These are phyloP conservation scores for Sporisorium exsertum DNA, from an alignment of 1,284 basidiomycete genomes.

Conservation along the genomic window DNA sequence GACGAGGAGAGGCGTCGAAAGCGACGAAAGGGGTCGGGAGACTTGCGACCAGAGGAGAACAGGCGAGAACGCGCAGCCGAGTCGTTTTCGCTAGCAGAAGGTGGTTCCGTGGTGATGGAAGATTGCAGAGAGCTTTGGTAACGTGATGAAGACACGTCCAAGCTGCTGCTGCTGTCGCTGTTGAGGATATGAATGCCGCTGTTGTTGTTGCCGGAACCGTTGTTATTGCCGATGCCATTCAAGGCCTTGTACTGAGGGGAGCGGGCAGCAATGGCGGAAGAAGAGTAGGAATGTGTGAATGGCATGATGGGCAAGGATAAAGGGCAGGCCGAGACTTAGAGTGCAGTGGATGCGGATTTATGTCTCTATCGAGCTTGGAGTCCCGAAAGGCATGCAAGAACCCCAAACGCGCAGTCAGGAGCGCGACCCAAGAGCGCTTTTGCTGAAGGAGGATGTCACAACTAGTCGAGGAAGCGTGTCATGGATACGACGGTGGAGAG, in stretches of 20 bases:
- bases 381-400: neutral
- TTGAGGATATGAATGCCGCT: neutral
- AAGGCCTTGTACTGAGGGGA: neutral
- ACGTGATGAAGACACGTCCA: slow-evolving; percentile 10
- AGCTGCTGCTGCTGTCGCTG: slow-evolving; percentile 5
- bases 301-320: slow-evolving; percentile 7
- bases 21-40: slow-evolving; percentile 49
- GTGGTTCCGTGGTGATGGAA: slow-evolving; percentile 5
- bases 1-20: slow-evolving; percentile 43
- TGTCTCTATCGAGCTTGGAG: neutral
- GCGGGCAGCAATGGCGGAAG: slow-evolving; percentile 3
- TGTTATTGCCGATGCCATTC: neutral
- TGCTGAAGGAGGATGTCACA: neutral
- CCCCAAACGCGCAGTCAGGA: neutral
- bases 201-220: neutral
- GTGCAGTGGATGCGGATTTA: neutral
- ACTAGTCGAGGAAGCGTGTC: neutral
- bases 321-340: neutral
- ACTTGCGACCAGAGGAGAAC: slow-evolving; percentile 48
- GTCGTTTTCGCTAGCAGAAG: slow-evolving; percentile 12
- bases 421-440: slow-evolving; percentile 1
- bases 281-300: slow-evolving; percentile 22
- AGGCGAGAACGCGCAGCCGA: slow-evolving; percentile 25
- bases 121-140: slow-evolving; percentile 3
- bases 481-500: slow-evolving; percentile 5